Conservation (phyloP, 768 basidiomycete species). For the Lactarius quietus region DNA sequence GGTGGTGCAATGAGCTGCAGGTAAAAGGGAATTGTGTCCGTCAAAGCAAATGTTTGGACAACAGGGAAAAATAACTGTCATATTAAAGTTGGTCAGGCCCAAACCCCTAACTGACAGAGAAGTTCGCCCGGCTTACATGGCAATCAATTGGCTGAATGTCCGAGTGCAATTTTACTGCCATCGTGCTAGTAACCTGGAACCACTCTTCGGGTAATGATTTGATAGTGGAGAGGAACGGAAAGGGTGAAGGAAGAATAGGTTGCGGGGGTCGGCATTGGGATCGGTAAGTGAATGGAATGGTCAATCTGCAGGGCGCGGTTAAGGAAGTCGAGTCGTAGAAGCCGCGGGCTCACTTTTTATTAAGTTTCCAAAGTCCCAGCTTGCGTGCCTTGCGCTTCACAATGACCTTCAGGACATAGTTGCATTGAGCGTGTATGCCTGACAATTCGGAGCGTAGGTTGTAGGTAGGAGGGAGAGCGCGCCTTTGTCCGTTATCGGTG, state of each 20-base stretch:
- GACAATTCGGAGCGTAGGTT: conserved; percentile 36
- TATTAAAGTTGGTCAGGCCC: not conserved
- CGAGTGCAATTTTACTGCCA: conserved; percentile 39
- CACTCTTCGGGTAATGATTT: conserved; percentile 67
- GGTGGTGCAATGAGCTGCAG: conserved; percentile 53
- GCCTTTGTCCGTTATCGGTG: conserved; percentile 5
- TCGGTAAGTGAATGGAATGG: conserved; percentile 47
- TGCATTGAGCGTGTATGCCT: conserved; percentile 34
- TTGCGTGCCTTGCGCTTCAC: conserved; percentile 39
- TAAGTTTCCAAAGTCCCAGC: conserved; percentile 44
- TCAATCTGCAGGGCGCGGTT: conserved; percentile 35
- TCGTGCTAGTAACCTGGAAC: conserved; percentile 45
- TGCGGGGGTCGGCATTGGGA: conserved; percentile 55
- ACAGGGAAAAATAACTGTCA: conserved; percentile 58
- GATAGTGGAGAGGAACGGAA: conserved; percentile 53
- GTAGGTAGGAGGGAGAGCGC: conserved; percentile 46
- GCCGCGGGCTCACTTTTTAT: conserved; percentile 41
- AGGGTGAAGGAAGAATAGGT: conserved; percentile 44
- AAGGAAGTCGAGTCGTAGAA: not conserved
- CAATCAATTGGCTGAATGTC: conserved; percentile 41
- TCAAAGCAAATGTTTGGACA: conserved; percentile 49
- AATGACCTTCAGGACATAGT: conserved; percentile 46
- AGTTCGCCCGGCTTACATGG: conserved; percentile 42
- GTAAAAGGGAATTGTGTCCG: conserved; percentile 61
- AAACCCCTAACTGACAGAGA: not conserved